These are phyloP conservation scores for Russula brevipes DNA, from an alignment of 768 basidiomycete genomes.

Conservation along the genomic window DNA sequence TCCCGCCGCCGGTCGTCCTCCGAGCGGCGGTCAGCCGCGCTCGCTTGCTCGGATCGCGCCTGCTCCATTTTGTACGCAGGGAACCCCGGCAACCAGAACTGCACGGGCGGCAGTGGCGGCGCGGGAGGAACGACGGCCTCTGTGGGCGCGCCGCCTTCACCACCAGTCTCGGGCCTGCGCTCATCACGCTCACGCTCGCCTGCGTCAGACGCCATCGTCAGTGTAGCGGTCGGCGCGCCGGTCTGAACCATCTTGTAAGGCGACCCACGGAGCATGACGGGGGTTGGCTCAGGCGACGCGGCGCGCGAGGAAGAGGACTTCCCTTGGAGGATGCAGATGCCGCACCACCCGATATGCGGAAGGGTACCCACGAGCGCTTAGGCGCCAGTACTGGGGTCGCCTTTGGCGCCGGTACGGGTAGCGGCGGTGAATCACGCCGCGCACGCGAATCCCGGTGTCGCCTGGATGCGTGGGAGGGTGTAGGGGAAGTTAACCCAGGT, in stretches of 20 bases:
- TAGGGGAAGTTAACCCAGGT: conserved; percentile 22
- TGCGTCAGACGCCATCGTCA: conserved; percentile 3
- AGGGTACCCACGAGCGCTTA: conserved; percentile 15
- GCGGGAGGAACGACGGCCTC: conserved; percentile 16
- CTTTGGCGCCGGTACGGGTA: conserved; percentile 10
- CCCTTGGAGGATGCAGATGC: neutral
- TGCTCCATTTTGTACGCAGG: conserved; percentile 16
- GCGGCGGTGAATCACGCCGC: conserved; percentile 4
- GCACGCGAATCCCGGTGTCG: neutral
- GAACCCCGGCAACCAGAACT: conserved; percentile 25
- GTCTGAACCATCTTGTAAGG: neutral
- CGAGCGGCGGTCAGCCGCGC: neutral
- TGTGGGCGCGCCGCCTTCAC: neutral
- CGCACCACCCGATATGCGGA: conserved; percentile 17
- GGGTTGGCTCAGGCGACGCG: conserved; percentile 8
- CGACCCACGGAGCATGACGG: conserved; percentile 4
- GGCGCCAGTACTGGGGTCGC: neutral
- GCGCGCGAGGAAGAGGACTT: neutral
- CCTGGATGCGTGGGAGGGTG: conserved; percentile 10
- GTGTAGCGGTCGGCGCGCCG: neutral
- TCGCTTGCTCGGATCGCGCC: neutral
- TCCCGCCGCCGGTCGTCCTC: neutral
- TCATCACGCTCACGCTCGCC: neutral
- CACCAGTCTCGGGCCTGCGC: neutral
- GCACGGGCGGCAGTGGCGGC: conserved; percentile 22